Percentiles rank a stretch among this genome's conserved stretches.
phyloP scores from a whole-genome alignment of 306 rosid genomes.

The Hylodesmum podocarpum region DNA sequence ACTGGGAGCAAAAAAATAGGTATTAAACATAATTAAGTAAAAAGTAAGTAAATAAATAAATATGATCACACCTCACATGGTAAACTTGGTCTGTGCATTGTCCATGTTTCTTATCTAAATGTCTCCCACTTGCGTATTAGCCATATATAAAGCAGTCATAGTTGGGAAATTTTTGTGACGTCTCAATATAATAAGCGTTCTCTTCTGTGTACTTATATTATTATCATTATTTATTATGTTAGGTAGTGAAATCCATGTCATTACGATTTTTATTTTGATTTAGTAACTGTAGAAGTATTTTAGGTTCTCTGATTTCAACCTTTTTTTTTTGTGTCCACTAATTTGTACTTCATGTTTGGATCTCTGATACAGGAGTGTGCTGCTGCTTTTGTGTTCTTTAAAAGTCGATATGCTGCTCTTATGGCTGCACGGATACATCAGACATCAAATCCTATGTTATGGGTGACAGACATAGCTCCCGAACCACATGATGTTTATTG shows the following conservation, averaged over 20 bases:
- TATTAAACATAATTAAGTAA: too few relatives aligned
- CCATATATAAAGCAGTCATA: not conserved
- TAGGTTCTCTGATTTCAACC: constrained; percentile 14
- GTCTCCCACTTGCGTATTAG: not conserved
- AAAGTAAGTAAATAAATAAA: constrained; percentile 5
- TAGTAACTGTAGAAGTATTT: constrained; percentile 5
- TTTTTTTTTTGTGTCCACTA: constrained; percentile 17
- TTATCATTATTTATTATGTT: not conserved
- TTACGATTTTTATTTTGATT: constrained; percentile 12
- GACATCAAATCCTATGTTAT: constrained; percentile 91
- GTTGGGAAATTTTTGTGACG: not conserved
- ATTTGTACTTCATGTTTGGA: constrained; percentile 11
- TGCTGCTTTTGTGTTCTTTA: constrained; percentile 97
- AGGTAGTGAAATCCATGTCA: constrained; percentile 10
- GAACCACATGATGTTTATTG: constrained; percentile 91
- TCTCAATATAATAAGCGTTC: not conserved
- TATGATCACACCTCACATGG: not conserved
- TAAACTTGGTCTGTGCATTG: not conserved
- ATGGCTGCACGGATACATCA: constrained; percentile 65
- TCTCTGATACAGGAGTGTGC: constrained; percentile 66
- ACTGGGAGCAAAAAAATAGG: too few relatives aligned
- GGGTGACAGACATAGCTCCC: constrained; percentile 92
- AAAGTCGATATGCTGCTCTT: constrained; percentile 84
- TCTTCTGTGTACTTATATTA: not conserved
- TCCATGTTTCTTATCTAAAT: not conserved